Evolutionary conservation across 1,284 basidiomycete genomes (phyloP), one percentile per base, ranked within the genome.

Genomic region (Anthracocystis walkeri): DNA sequence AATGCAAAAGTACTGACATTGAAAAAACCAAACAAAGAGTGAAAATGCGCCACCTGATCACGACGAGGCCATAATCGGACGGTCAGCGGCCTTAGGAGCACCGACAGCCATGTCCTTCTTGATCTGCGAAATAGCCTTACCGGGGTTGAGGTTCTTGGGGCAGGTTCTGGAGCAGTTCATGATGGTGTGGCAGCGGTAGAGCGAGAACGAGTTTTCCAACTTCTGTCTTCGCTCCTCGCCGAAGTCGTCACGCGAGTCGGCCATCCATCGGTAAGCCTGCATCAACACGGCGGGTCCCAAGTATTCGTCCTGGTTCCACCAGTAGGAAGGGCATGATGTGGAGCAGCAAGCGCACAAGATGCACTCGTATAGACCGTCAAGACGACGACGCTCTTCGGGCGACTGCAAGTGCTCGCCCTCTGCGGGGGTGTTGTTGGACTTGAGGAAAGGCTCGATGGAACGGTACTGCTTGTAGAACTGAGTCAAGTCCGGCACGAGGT

Each of bases 231-330:
- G 90, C 85, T 95, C 89, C 6, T 90, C 90, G 20, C 89, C 90
- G 85, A 93, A 90, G 35, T 90, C 87, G 86, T 99, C 96, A 80
- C 95, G 88, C 67, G 94, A 97, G 87, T 99, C 96, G 11, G 95
- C 95, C 86, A 99, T 97, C 96, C 96, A 99, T 81, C 95, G 89
- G 84, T 87, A 87, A n/a, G 87, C 86, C 79, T 87, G 87, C 94
- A 97, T 95, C 80, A 98, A 89, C 0, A 95, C 95, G 10, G 95
- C 96, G 7, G 96, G 96, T 52, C 96, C 95, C 53, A 98, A 91
- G 87, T 98, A 99, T 87, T 95, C 92, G 85, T 99, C 95, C 88
- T 96, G 93, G 88, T 98, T 98, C 96, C 96, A 98, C 96, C 96
- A 98, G 88, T 98, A 97, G 64, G 89, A 90, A 68, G 82, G 79